phyloP scores from a whole-genome alignment of 2,329 filamentous ascomycete species.

The Helicocarpus griseus region DNA sequence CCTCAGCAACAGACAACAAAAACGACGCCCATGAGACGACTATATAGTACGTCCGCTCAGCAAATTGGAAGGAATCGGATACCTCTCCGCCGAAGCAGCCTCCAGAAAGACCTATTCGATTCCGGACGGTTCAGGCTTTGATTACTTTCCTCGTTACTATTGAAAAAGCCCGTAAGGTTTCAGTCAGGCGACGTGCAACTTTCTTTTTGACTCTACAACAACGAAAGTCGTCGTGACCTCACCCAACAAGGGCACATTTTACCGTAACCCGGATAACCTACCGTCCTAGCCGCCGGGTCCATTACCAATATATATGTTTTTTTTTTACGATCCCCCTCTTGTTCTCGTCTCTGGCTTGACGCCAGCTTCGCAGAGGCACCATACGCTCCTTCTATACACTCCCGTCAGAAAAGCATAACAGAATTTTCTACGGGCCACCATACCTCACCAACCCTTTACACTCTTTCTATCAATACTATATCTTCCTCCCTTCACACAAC shows the following conservation, averaged over 20 bases:
- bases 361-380: too few relatives aligned
- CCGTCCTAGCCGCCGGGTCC: too few relatives aligned
- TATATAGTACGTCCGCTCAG: conserved; percentile 4
- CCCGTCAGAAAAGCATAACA: neutral
- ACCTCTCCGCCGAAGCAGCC: conserved; percentile 12
- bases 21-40: neutral
- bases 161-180: neutral
- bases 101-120: conserved; percentile 9
- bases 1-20: conserved; percentile 13
- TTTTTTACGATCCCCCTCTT: too few relatives aligned
- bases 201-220: neutral
- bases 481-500: neutral
- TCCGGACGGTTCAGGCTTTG: conserved; percentile 3
- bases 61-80: conserved; percentile 6
- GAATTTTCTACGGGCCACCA: neutral
- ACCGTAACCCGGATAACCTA: too few relatives aligned
- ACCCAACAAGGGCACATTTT: too few relatives aligned
- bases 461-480: neutral
- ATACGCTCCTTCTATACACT: neutral
- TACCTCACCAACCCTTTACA: neutral
- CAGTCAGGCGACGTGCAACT: neutral
- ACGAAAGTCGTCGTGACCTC: neutral
- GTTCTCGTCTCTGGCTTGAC: too few relatives aligned
- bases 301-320: too few relatives aligned
- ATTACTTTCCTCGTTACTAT: neutral